Evolutionary conservation across 2,329 filamentous ascomycete species (phyloP), one percentile per base, ranked within the genome.

Genomic region (Amphichorda felina): DNA sequence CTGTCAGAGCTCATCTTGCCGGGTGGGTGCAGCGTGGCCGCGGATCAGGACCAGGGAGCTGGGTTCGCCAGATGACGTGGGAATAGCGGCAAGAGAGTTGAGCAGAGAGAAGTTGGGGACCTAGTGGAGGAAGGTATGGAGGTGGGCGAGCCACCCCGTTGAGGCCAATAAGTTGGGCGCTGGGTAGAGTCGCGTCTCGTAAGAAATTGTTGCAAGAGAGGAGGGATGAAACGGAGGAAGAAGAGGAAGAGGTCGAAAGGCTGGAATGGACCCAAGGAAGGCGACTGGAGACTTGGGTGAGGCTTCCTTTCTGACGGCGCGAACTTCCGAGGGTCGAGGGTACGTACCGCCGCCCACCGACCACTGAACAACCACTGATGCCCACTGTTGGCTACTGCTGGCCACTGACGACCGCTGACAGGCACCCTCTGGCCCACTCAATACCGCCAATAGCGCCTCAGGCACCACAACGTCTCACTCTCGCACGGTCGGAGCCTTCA

Each of bases 1-100:
- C 59, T 66, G 52, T 64, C 61, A 36, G 63, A 70, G 53, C 60
- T 61, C 69, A 74, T 75, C 42, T 45, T 66, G 27, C 8, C 18
- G 18, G 19, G 29, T 31, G 10, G 34, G 14, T 22, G 13, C 17
- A 5, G 26, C 14, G n/a, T 16, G 24, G 14, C 13, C 21, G 19
- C 8, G 9, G 27, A 16, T 11, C 18, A 25, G 9, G 18, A 16
- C 17, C 13, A 18, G 22, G 19, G 21, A 25, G 15, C 16, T 19
- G 15, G 25, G 26, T 8, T 29, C 34, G 25, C 10, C 14, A 30
- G 25, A 32, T 36, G 35, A 36, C 35, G 35, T 36, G 25, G 18
- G 34, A 22, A 11, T 9, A 19, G 4, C 8, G 15, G 29, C 8
- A 25, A 21, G 17, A 30, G 28, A 19, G 34, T 14, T 7, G 26